phyloP scores from a whole-genome alignment of 140 eudicot genomes.

The Oenanthe javanica region DNA sequence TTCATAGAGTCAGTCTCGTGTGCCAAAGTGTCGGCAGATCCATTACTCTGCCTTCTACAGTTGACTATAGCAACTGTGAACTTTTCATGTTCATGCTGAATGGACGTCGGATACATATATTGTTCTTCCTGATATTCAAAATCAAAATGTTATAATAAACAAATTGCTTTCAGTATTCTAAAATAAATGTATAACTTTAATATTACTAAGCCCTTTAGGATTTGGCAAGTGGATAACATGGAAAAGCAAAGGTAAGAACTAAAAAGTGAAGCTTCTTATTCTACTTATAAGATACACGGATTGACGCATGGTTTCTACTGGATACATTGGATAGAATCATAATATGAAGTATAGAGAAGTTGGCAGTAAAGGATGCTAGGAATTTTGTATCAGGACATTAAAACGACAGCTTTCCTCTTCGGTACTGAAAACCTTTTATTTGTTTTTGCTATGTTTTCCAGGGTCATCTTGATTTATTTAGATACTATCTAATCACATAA shows the following conservation, averaged over 20 bases:
- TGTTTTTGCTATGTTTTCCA: background rate
- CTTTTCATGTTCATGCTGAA: conserved; percentile 73
- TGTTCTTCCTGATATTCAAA: conserved; percentile 70
- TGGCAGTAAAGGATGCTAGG: background rate
- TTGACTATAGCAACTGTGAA: conserved; percentile 60
- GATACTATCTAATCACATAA: background rate
- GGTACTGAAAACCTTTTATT: background rate
- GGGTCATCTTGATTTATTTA: background rate
- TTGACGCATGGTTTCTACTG: background rate
- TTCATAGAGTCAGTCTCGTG: conserved; percentile 20
- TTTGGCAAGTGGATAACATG: background rate
- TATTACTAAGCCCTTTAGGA: background rate
- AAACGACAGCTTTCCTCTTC: background rate
- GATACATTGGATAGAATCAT: background rate
- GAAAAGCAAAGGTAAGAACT: background rate
- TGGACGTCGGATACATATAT: conserved; percentile 69
- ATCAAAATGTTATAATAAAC: background rate
- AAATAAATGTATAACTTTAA: background rate
- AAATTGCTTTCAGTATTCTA: background rate
- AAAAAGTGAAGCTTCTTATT: background rate
- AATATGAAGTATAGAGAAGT: background rate
- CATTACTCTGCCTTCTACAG: conserved; percentile 31
- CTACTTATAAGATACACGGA: background rate
- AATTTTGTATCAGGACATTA: background rate
- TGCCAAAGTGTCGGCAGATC: conserved; percentile 12